phyloP scores from a whole-genome alignment of 2,329 filamentous ascomycete genomes.

The Botryosphaeria dothidea region DNA sequence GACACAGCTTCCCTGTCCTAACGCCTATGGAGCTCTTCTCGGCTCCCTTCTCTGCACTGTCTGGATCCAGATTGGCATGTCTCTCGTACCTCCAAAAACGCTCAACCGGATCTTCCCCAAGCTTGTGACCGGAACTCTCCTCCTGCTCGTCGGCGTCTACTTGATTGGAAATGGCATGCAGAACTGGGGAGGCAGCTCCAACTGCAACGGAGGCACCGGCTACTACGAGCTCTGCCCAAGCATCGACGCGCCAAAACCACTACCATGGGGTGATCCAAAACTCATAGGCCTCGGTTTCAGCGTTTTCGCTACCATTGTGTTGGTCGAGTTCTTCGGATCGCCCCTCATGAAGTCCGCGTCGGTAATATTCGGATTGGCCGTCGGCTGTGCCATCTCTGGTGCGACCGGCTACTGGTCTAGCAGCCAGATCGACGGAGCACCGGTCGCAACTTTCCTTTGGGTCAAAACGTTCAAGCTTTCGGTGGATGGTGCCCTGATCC shows the following conservation, averaged over 20 bases:
- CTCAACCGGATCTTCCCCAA: slow-evolving; percentile 31
- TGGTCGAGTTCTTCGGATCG: slow-evolving; percentile 30
- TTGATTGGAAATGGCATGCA: slow-evolving; percentile 30
- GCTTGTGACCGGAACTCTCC: slow-evolving; percentile 29
- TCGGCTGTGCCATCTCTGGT: slow-evolving; percentile 31
- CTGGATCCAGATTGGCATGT: slow-evolving; percentile 31
- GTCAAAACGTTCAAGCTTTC: slow-evolving; percentile 32
- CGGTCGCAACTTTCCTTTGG: slow-evolving; percentile 29
- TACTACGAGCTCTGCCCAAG: slow-evolving; percentile 31
- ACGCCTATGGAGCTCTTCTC: slow-evolving; percentile 31
- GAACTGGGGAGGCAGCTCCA: slow-evolving; percentile 32
- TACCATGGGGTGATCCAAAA: slow-evolving; percentile 35
- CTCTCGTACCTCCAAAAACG: slow-evolving; percentile 29
- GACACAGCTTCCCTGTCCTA: slow-evolving; percentile 23
- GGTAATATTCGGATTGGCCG: slow-evolving; percentile 30
- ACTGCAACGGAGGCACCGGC: slow-evolving; percentile 30
- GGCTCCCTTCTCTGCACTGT: slow-evolving; percentile 46
- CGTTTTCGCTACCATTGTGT: slow-evolving; percentile 31
- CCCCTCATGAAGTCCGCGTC: slow-evolving; percentile 32
- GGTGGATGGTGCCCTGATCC: slow-evolving; percentile 30
- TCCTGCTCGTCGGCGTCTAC: slow-evolving; percentile 30
- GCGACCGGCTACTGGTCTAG: slow-evolving; percentile 31
- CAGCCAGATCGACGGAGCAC: slow-evolving; percentile 25
- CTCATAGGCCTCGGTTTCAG: slow-evolving; percentile 32
- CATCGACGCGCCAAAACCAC: slow-evolving; percentile 26